Conservation (phyloP, 2,329 filamentous ascomycete species). For the Ilyonectria destructans region DNA sequence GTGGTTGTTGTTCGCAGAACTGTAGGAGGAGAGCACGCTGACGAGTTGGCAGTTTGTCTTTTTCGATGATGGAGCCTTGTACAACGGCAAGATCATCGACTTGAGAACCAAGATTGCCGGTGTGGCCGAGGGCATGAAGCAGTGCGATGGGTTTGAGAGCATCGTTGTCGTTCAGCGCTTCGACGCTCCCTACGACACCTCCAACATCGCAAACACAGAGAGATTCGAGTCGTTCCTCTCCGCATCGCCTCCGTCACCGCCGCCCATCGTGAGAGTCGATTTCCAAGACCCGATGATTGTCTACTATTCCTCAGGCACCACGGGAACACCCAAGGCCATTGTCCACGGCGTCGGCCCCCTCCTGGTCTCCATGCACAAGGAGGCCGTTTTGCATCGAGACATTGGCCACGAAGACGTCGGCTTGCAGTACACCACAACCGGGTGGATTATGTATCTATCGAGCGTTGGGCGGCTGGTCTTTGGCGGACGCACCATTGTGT, state of each 20-base stretch:
- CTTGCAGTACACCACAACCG: conserved; percentile 77
- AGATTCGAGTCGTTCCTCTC: conserved; percentile 64
- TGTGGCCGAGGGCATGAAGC: conserved; percentile 77
- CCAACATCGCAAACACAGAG: conserved; percentile 64
- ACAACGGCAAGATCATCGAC: conserved; percentile 84
- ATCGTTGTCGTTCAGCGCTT: conserved; percentile 80
- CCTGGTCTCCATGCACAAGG: conserved; percentile 71
- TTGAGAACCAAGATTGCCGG: conserved; percentile 82
- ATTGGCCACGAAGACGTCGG: conserved; percentile 58
- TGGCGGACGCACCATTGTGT: conserved; percentile 78
- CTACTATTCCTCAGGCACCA: conserved; percentile 87
- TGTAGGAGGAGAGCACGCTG: neutral
- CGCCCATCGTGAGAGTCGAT: conserved; percentile 72
- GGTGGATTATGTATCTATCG: conserved; percentile 91
- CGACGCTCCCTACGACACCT: conserved; percentile 72
- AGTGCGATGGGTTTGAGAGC: conserved; percentile 73
- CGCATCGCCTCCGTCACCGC: conserved; percentile 51
- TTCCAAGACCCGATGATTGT: conserved; percentile 86
- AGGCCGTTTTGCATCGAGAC: conserved; percentile 69
- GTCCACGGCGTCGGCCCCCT: conserved; percentile 82
- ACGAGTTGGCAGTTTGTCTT: conserved; percentile 74
- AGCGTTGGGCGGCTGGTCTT: conserved; percentile 72
- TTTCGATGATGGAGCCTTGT: conserved; percentile 85
- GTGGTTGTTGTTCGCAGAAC: neutral
- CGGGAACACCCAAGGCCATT: conserved; percentile 88